These are phyloP conservation scores for Cinnamomum micranthum DNA, from an alignment of 164 flowering plant species.

Conservation along the genomic window DNA sequence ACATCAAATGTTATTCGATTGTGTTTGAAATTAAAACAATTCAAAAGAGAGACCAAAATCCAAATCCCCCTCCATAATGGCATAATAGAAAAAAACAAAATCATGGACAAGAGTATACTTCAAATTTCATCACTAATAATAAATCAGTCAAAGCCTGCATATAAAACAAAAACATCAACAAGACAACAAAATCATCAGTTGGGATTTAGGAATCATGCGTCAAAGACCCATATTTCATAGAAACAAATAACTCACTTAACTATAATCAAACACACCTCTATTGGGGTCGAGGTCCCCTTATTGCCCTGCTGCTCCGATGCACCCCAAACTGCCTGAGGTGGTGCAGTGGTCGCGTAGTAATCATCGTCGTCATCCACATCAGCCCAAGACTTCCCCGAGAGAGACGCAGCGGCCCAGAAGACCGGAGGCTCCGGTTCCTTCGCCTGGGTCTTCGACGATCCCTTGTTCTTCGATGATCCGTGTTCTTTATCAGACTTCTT, in stretches of 20 bases:
- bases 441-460: constrained; percentile 36
- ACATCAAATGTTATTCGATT: too few species aligned
- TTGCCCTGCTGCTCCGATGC: constrained; percentile 24
- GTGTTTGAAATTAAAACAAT: too few species aligned
- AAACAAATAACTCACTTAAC: neutral
- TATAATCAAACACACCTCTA: constrained; percentile 29
- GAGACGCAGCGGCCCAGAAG: constrained; percentile 74
- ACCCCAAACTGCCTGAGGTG: constrained; percentile 55
- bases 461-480: constrained; percentile 43
- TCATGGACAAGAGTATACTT: too few species aligned
- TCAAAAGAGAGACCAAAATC: too few species aligned
- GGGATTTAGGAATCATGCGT: neutral
- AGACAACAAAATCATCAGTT: neutral
- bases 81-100: too few species aligned
- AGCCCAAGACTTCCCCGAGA: constrained; percentile 76
- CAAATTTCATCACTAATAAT: too few species aligned
- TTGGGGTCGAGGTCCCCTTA: constrained; percentile 29
- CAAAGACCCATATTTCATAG: neutral
- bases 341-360: constrained; percentile 68
- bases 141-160: neutral
- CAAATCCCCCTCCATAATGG: too few species aligned
- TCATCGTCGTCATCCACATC: constrained; percentile 92
- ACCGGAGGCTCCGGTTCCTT: constrained; percentile 52
- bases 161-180: too few species aligned
- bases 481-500: constrained; percentile 55